Conservation (phyloP, 2,329 filamentous ascomycete species). For the Aureobasidium melanogenum region DNA sequence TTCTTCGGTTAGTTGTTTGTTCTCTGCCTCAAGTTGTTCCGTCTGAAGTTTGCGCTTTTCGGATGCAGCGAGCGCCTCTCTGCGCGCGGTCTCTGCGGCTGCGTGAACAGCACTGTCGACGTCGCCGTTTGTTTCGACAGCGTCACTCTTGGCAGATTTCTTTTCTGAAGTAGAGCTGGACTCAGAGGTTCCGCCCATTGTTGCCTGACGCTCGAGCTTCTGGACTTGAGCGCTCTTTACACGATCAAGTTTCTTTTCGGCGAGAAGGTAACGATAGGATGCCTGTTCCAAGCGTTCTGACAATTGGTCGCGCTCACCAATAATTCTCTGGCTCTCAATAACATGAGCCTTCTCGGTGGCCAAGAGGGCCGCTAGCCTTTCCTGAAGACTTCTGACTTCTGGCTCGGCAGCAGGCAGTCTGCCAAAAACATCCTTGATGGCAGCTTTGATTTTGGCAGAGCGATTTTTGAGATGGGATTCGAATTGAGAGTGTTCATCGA, state of each 20-base stretch:
- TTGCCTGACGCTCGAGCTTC: constrained; percentile 83
- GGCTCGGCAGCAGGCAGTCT: constrained; percentile 45
- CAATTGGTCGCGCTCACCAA: constrained; percentile 72
- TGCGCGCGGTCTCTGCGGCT: constrained; percentile 66
- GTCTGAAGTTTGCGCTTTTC: constrained; percentile 85
- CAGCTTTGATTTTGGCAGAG: constrained; percentile 65
- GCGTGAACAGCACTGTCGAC: constrained; percentile 48
- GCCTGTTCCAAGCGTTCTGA: constrained; percentile 82
- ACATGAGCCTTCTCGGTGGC: constrained; percentile 75
- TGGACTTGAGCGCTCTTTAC: constrained; percentile 82
- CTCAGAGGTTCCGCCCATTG: constrained; percentile 53
- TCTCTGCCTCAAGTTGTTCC: constrained; percentile 68
- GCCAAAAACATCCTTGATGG: constrained; percentile 60
- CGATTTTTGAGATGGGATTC: constrained; percentile 71
- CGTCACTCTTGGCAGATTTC: constrained; percentile 30
- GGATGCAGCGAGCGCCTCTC: constrained; percentile 66
- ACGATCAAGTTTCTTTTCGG: constrained; percentile 88
- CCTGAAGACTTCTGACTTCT: constrained; percentile 64
- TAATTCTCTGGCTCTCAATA: constrained; percentile 64
- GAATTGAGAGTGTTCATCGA: constrained; percentile 53
- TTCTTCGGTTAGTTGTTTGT: constrained; percentile 66
- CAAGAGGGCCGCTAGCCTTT: constrained; percentile 64
- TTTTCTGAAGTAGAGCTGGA: constrained; percentile 31
- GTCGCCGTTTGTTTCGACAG: constrained; percentile 41
- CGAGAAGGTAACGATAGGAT: constrained; percentile 84